Conservation (phyloP, 2,329 filamentous ascomycete species). For the Biscogniauxia sp. region DNA sequence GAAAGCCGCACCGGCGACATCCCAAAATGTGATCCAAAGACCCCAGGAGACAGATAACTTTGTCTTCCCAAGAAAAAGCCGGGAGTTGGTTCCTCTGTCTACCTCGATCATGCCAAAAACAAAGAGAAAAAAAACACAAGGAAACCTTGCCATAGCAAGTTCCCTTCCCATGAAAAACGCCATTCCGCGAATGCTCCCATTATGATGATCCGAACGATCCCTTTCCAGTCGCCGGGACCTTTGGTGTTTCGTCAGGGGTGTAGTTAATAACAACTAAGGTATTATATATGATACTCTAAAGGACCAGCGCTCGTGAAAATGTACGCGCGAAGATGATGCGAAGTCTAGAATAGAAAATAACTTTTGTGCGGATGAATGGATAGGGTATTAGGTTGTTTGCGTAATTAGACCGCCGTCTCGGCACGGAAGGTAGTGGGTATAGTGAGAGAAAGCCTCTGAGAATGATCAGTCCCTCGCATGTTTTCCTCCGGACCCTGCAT, state of each 20-base stretch:
- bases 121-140: background rate
- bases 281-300: constrained; percentile 26
- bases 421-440: constrained; percentile 33
- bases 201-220: constrained; percentile 10
- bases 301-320: constrained; percentile 8
- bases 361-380: constrained; percentile 12
- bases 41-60: background rate
- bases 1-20: background rate
- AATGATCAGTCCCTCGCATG: constrained; percentile 27
- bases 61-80: background rate
- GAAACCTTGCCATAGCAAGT: background rate
- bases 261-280: constrained; percentile 16
- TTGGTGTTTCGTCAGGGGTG: constrained; percentile 5
- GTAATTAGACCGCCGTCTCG: constrained; percentile 16
- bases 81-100: background rate
- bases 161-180: constrained; percentile 9
- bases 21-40: background rate
- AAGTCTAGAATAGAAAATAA: constrained; percentile 17
- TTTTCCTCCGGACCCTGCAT: constrained; percentile 19
- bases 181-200: constrained; percentile 16
- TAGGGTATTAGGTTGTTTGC: constrained; percentile 10
- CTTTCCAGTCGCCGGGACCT: constrained; percentile 9
- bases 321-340: constrained; percentile 6
- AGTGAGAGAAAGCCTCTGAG: constrained; percentile 36
- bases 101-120: background rate